Evolutionary conservation across 495 filamentous ascomycete genomes (phyloP).

Genomic region (Talaromyces wortmannii): DNA sequence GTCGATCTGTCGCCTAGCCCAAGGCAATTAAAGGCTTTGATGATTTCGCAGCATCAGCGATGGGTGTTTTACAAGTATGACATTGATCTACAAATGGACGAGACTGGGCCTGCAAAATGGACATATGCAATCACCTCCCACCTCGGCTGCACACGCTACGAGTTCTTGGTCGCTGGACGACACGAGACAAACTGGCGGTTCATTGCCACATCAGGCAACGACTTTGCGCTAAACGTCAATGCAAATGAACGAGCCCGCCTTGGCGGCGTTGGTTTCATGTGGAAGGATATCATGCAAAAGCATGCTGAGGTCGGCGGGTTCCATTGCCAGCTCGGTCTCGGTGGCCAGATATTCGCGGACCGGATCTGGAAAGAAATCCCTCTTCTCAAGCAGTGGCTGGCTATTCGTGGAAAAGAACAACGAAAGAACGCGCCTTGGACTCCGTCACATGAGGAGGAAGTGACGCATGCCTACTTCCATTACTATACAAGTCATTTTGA

Average conservation of each 20-base stretch:
- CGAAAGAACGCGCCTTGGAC: constrained; percentile 88
- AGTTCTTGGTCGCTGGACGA: constrained; percentile 93
- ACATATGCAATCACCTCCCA: constrained; percentile 98
- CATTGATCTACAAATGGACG: constrained; percentile 85
- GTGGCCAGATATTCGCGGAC: constrained; percentile 95
- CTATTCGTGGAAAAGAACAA: constrained; percentile 84
- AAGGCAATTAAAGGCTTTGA: constrained; percentile 74
- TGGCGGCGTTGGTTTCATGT: constrained; percentile 91
- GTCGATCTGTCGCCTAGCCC: constrained; percentile 89
- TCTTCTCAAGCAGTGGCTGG: constrained; percentile 86
- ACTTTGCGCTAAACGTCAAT: constrained; percentile 82
- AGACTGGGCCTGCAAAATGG: constrained; percentile 77
- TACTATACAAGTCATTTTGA: constrained; percentile 98
- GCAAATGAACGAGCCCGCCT: constrained; percentile 76
- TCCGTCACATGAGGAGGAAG: constrained; percentile 87
- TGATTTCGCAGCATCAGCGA: constrained; percentile 80
- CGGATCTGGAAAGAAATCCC: constrained; percentile 94
- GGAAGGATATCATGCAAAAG: constrained; percentile 98
- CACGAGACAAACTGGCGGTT: constrained; percentile 94
- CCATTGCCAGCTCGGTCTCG: constrained; percentile 84
- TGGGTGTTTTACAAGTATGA: constrained; percentile 98
- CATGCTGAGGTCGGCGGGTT: constrained; percentile 94
- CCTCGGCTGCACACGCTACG: constrained; percentile 91
- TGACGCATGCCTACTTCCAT: constrained; percentile 94
- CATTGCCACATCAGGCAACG: constrained; percentile 90